Evolutionary conservation across 352 stramenopile genomes (phyloP), one percentile per base, ranked within the genome.

Genomic region (Chrysophaeum taylorii): DNA sequence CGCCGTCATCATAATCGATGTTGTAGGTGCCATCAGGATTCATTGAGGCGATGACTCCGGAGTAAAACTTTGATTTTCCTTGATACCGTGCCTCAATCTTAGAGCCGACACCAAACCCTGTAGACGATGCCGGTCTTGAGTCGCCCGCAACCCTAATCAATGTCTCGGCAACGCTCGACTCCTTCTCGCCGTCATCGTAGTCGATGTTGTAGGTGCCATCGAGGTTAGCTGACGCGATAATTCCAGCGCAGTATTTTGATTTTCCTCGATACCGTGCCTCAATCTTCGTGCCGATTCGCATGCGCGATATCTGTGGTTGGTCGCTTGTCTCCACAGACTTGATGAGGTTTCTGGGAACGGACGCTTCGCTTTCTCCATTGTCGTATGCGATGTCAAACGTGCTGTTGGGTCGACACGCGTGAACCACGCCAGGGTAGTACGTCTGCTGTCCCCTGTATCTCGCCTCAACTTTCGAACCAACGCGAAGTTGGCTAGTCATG

Each of bases 191-290:
- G 71, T 86, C 80, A 62, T 86, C 80, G 52, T 86, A 86, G 37
- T 85, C 73, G 29, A 86, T 84, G 45, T 88, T 77, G 53, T 87
- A 92, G 0, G 82, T 89, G 0, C 84, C 84, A 66, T 91, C 84
- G 50, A 4, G 67, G 39, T 84, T 76, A 0, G 81, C 79, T 9
- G 76, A 73, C 2, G 77, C 75, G 45, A 94, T 85, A 9, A 73
- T 79, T 0, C 89, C 86, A 23, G 81, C 77, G 31, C 89, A 93
- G 75, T 82, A 91, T 12, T 37, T 33, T 23, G 75, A 81, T 64
- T 77, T 76, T 43, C 82, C 85, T 14, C 84, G 79, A 69, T 88
- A 91, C 16, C 66, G 75, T 12, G 83, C 86, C 63, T 91, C 79
- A 2, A 92, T 72, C 14, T 71, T 79, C 43, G 83, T 78, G n/a